Percentiles rank a stretch among this genome's conserved stretches.
Conservation (phyloP, 2,329 filamentous ascomycete species). For the Fusarium aywerte region DNA sequence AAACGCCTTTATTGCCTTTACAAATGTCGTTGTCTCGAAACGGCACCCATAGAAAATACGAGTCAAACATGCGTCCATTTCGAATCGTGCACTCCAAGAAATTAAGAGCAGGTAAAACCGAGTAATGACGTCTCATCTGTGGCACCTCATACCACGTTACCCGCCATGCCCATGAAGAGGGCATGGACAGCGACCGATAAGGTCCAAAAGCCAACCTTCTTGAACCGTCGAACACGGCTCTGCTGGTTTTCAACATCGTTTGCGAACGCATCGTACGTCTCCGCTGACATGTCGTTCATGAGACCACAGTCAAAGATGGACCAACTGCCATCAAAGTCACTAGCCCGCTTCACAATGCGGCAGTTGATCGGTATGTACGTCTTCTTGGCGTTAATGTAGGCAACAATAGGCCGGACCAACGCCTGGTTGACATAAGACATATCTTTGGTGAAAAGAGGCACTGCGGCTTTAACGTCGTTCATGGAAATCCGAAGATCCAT, state of each 20-base stretch:
- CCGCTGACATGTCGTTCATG: conserved; percentile 91
- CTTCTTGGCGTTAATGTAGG: conserved; percentile 95
- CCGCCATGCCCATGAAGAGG: conserved; percentile 93
- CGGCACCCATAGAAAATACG: conserved; percentile 27
- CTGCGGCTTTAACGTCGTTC: conserved; percentile 91
- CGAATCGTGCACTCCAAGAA: conserved; percentile 6
- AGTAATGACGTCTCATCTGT: conserved; percentile 9
- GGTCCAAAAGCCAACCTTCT: conserved; percentile 97
- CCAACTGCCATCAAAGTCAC: conserved; percentile 96
- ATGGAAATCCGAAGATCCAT: conserved; percentile 96
- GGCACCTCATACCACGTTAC: conserved; percentile 69
- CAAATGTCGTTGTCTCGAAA: conserved; percentile 14
- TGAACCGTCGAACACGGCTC: conserved; percentile 84
- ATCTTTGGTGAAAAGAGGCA: conserved; percentile 91
- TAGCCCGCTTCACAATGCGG: conserved; percentile 87
- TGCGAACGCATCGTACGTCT: conserved; percentile 95
- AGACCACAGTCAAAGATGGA: conserved; percentile 92
- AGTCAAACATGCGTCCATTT: conserved; percentile 20
- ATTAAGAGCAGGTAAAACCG: conserved; percentile 1
- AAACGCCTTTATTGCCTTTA: conserved; percentile 40
- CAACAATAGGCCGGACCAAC: conserved; percentile 93
- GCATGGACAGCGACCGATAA: conserved; percentile 92
- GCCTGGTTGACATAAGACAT: conserved; percentile 97
- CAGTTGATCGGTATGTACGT: conserved; percentile 97
- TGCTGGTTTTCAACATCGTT: conserved; percentile 90